Evolutionary conservation across 2,329 filamentous ascomycete species (phyloP), one percentile per base, ranked within the genome.

Genomic region (Periglandula ipomoeae): DNA sequence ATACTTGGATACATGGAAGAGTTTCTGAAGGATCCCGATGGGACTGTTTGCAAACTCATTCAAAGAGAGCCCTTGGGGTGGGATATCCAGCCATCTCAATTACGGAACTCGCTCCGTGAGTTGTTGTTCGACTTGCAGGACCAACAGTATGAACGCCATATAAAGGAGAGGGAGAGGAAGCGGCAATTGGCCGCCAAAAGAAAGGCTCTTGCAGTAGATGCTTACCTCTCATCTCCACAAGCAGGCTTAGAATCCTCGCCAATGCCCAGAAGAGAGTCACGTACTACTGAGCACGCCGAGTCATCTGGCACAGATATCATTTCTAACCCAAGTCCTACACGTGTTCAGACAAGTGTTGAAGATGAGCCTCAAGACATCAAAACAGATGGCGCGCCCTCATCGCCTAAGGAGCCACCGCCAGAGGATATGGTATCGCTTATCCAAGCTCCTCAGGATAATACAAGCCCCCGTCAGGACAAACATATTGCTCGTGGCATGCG

Each of bases 1-100:
- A 70, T 97, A 3, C 70, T 96, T 4, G 85, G 84, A 2, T 98
- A 97, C 59, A 74, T 95, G 47, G 79, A 89, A 55, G 82, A 86
- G 54, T 95, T 98, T 54, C 75, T 94, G 15, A 74, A 80, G 46
- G 70, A 88, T 51, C 91, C 91, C 0, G 80, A 87, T 53, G 64
- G 61, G 0, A 93, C 94, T 55, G 73, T 87, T 15, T 68, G 69
- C 19, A 82, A 78, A 52, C 69, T 95, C 17, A 69, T 95, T 5
- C 75, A 72, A 23, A 78, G 75, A 37, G 75, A 86, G 55, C 45
- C 59, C 4, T 62, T 70, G 2, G 56, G 62, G 0, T 79, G 76
- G 73, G 52, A 68, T 9, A 78, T 89, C 60, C 69, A 80, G 27
- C 69, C 75, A 3, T 73, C 76, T 1, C 61, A 73, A 8, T 77